Evolutionary conservation across 192 early-diverging fungal genomes (phyloP), one percentile per base, ranked within the genome.

Genomic region (Spizellomyces punctatus): DNA sequence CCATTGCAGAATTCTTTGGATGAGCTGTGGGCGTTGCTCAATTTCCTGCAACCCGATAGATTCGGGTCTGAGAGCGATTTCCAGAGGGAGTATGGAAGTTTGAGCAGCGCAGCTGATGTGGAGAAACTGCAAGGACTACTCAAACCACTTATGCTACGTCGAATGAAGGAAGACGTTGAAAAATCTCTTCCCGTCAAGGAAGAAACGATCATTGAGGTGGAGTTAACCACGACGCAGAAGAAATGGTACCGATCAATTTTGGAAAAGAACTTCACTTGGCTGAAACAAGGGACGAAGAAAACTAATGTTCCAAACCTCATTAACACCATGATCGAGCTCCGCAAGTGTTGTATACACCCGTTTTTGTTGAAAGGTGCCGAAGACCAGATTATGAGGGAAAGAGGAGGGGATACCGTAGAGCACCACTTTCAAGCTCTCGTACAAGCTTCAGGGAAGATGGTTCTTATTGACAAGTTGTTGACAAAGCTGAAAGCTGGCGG

Each of bases 131-230:
- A 95, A 62, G 78, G 74, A 10, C 75, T 95, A 43, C 67, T 95
- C 41, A 93, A 94, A 62, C 93, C 93, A 12, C 82, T 95, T 48
- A 93, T 95, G 92, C 76, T 95, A 48, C 83, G 93, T 46, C 86
- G 93, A 8, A 85, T 95, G 77, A 95, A 95, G 74, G 92, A 95
- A 78, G 92, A 95, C 78, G 93, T 95, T 6, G 93, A 95, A 76
- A 92, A 90, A 67, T 87, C 87, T 6, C 92, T 95, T 70, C 93
- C 93, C 2, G 87, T 93, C 64, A 95, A 95, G 69, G 93, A 94
- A 76, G 93, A 95, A 72, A 94, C 92, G n/a, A 88, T 95, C 27
- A 88, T 95, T 43, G 92, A 94, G 78, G 92, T 93, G 4, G 91
- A 93, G 70, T 72, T 95, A n/a, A 94, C 93, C 12, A 89, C 86